phyloP scores from a whole-genome alignment of 257 asterid species.

The Mitragyna speciosa region DNA sequence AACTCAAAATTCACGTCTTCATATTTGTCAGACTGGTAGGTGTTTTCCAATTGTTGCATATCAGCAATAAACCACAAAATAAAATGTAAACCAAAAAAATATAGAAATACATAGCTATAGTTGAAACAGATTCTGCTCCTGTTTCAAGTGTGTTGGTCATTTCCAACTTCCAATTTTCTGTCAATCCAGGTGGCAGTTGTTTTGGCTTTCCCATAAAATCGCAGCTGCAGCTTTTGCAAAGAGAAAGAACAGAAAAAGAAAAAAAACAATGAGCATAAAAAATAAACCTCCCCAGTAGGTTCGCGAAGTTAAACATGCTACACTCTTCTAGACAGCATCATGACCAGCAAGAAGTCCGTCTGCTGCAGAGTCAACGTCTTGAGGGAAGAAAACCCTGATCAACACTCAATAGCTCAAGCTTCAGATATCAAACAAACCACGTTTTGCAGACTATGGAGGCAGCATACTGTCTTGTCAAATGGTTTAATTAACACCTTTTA shows the following conservation, averaged over 20 bases:
- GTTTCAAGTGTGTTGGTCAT: neutral
- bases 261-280: too few species aligned
- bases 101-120: neutral
- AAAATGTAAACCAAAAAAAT: neutral
- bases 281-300: too few species aligned
- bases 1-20: too few species aligned
- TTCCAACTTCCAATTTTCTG: neutral
- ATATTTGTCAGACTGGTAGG: too few species aligned
- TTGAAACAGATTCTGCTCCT: neutral
- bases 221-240: neutral
- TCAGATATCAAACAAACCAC: neutral
- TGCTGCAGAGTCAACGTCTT: constrained; percentile 78
- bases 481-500: neutral
- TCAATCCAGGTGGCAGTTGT: neutral
- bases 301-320: neutral
- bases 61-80: neutral
- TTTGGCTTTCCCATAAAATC: neutral
- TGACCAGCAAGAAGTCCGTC: constrained; percentile 67
- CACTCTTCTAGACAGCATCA: constrained; percentile 26
- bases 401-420: constrained; percentile 5
- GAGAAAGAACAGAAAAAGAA: neutral
- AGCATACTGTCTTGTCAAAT: neutral
- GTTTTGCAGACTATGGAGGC: neutral
- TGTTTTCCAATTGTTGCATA: too few species aligned
- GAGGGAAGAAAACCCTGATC: constrained; percentile 85